Percentiles rank a stretch among this genome's conserved stretches.
Conservation (phyloP, 2,329 filamentous ascomycete species). For the Conoideocrella luteorostrata region DNA sequence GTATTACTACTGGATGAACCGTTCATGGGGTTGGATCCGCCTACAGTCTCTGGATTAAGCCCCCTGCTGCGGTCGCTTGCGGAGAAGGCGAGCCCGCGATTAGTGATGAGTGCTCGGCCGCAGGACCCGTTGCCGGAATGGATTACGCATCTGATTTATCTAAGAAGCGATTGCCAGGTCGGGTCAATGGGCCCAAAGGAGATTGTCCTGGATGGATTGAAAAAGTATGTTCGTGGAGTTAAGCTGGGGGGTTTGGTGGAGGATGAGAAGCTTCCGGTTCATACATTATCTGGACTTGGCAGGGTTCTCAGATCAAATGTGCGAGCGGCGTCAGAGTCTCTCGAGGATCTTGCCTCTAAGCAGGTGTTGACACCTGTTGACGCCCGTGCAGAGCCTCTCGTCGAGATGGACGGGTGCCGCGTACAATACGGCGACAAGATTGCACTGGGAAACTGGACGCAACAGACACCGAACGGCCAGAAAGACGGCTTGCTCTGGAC, state of each 20-base stretch:
- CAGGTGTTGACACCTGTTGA: conserved; percentile 17
- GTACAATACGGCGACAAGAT: conserved; percentile 74
- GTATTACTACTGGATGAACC: conserved; percentile 85
- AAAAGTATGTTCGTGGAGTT: conserved; percentile 40
- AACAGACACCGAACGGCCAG: conserved; percentile 44
- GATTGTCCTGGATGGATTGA: conserved; percentile 50
- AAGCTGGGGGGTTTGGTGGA: conserved; percentile 36
- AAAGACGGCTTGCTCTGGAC: conserved; percentile 71
- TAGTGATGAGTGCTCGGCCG: conserved; percentile 72
- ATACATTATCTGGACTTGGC: conserved; percentile 44
- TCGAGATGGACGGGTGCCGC: conserved; percentile 81
- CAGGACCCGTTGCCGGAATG: conserved; percentile 85
- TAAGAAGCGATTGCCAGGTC: conserved; percentile 62
- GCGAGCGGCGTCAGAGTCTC: conserved; percentile 4
- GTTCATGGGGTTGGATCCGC: conserved; percentile 92
- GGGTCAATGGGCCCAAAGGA: conserved; percentile 59
- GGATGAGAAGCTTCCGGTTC: conserved; percentile 41
- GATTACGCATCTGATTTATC: conserved; percentile 77
- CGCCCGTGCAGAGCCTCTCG: conserved; percentile 56
- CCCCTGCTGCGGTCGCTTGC: conserved; percentile 64
- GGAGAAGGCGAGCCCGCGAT: conserved; percentile 56
- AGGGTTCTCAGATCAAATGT: conserved; percentile 30
- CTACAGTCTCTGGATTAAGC: conserved; percentile 66
- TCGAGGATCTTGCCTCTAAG: conserved; percentile 10
- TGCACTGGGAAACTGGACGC: conserved; percentile 75